Evolutionary conservation across 768 basidiomycete species (phyloP), one percentile per base, ranked within the genome.

Genomic region (Fomitopsis serialis): DNA sequence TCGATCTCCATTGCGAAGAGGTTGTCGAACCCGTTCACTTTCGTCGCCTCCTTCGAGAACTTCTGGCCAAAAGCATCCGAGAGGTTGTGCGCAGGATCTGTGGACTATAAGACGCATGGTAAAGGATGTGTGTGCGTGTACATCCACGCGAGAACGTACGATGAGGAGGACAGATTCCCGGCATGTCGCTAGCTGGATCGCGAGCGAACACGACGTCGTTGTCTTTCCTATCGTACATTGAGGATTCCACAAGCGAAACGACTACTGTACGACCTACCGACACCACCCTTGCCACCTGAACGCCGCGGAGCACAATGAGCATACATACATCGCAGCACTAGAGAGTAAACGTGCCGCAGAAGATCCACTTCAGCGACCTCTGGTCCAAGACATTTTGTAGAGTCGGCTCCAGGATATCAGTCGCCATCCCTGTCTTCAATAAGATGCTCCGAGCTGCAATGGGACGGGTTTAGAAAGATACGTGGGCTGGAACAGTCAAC

Each of bases 1-100:
- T 99, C 97, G 68, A 99, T 99, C 72, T 99, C 97, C 97, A 99
- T 99, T 3, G 97, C 97, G 65, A 71, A 96, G 42, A 99, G 81
- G 73, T 99, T 99, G 55, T 90, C 84, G 62, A 98, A 98, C 9
- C 97, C 97, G 64, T 96, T 97, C 50, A 98, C 97, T 71, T 90
- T 91, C 8, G 94, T 98, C 29, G 97, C 97, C 68, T 99, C 97
- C 66, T 98, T 98, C 55, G 91, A 92, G 74, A 99, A 99, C 74
- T 99, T 98, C 67, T 99, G 97, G 21, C 92, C 91, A 69, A 98
- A 98, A 15, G 97, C 93, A 71, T 99, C 96, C 10, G 95, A 98
- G 40, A 99, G 75, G 71, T 99, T 99, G 77, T 99, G 97, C 35
- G 97, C 97, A n/a, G 97, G 97, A 72, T 99, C 97, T 8, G 97